Percentiles rank a stretch among this genome's conserved stretches.
Conservation (phyloP, 2,329 filamentous ascomycete genomes). For the Colletotrichum karsti region DNA sequence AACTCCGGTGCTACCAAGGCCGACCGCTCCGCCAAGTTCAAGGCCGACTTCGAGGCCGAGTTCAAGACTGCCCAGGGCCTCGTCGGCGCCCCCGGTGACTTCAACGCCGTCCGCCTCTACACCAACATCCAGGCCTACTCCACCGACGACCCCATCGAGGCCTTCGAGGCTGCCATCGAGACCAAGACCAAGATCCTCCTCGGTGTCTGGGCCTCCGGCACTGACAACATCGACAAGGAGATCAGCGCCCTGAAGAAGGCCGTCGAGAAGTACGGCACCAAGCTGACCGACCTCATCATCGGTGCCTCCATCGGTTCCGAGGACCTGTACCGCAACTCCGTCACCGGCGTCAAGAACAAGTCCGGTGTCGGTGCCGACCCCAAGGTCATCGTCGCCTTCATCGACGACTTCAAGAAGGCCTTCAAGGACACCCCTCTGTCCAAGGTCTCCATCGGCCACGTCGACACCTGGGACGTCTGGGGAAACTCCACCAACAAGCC, state of each 20-base stretch:
- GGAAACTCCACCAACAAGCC: conserved; percentile 65
- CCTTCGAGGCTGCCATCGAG: conserved; percentile 75
- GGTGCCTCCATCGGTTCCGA: conserved; percentile 74
- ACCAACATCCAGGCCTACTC: conserved; percentile 73
- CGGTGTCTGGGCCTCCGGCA: conserved; percentile 70
- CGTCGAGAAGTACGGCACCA: conserved; percentile 58
- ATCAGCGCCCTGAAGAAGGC: conserved; percentile 67
- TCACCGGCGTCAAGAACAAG: conserved; percentile 69
- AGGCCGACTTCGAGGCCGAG: conserved; percentile 57
- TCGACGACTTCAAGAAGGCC: conserved; percentile 67
- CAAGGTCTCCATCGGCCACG: conserved; percentile 67
- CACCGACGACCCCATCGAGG: conserved; percentile 80
- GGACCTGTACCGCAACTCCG: conserved; percentile 71
- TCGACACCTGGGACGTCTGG: conserved; percentile 75
- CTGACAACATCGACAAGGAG: conserved; percentile 65
- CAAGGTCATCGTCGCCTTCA: conserved; percentile 69
- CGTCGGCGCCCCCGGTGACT: conserved; percentile 58
- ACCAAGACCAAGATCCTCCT: conserved; percentile 70
- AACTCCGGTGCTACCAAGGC: conserved; percentile 58
- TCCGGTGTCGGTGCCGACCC: conserved; percentile 69
- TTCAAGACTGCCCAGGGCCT: conserved; percentile 53
- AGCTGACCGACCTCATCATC: conserved; percentile 65
- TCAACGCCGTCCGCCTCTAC: conserved; percentile 71
- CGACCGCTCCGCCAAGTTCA: conserved; percentile 61
- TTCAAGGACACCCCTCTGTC: conserved; percentile 56